Percentiles rank a stretch among this genome's conserved stretches.
Evolutionary conservation across 2,329 filamentous ascomycete genomes (phyloP).

Genomic region (Berkeleyomyces rouxiae): DNA sequence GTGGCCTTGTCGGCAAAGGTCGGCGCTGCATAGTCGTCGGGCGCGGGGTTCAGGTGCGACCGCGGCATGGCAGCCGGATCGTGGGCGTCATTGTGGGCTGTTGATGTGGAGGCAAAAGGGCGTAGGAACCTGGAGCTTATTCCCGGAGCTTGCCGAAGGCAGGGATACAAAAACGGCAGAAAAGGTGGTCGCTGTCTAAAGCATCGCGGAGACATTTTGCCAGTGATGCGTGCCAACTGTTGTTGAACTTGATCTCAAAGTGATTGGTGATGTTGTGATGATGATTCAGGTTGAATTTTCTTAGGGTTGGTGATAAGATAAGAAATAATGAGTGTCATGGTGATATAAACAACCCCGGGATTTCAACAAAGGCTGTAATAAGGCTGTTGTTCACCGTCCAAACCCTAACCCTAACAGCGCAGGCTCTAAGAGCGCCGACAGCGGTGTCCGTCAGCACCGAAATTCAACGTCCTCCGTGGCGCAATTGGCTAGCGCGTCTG

Average conservation of each 20-base stretch:
- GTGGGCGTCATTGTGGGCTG: slow-evolving; percentile 17
- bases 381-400: too few relatives aligned
- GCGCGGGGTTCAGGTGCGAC: slow-evolving; percentile 59
- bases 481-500: slow-evolving; percentile 41
- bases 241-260: too few relatives aligned
- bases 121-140: neutral
- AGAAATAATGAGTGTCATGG: neutral
- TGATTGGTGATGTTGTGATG: neutral
- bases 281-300: neutral
- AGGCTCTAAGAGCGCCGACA: neutral
- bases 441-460: neutral
- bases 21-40: slow-evolving; percentile 67
- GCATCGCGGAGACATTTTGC: slow-evolving; percentile 27
- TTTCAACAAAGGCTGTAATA: too few relatives aligned
- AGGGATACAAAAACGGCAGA: slow-evolving; percentile 36
- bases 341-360: neutral
- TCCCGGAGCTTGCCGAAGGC: slow-evolving; percentile 19
- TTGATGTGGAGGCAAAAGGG: slow-evolving; percentile 10
- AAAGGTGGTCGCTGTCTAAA: slow-evolving; percentile 23
- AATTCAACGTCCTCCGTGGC: slow-evolving; percentile 22
- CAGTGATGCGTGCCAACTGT: slow-evolving; percentile 5
- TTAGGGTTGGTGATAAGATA: neutral
- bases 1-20: slow-evolving; percentile 78
- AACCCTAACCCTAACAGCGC: too few relatives aligned
- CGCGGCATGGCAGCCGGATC: slow-evolving; percentile 23